Evolutionary conservation across 352 stramenopile genomes (phyloP).

Genomic region (Thalassiosira mediterranea): DNA sequence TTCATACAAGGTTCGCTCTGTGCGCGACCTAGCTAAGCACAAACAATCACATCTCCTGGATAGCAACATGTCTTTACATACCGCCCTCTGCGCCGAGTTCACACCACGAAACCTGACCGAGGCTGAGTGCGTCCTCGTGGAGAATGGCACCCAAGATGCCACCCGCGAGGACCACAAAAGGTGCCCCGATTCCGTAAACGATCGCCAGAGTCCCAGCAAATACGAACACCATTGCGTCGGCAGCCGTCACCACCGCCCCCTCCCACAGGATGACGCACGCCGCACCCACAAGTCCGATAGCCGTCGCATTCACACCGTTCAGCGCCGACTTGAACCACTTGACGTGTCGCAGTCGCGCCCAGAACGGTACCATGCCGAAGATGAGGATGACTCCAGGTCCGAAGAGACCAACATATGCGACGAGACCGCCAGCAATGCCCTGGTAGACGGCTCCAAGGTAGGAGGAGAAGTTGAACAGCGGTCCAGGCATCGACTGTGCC

Average conservation of each 20-base stretch:
- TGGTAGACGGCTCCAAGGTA: conserved; percentile 90
- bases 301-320: conserved; percentile 89
- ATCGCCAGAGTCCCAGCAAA: conserved; percentile 85
- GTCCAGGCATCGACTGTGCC: conserved; percentile 91
- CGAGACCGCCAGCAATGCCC: conserved; percentile 88
- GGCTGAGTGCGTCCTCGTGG: conserved; percentile 52
- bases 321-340: conserved; percentile 88
- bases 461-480: conserved; percentile 94
- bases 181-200: conserved; percentile 84
- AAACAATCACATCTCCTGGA: no score
- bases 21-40: no score
- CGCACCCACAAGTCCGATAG: conserved; percentile 89
- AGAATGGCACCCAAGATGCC: conserved; percentile 69
- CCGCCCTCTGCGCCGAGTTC: background rate
- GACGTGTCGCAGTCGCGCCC: conserved; percentile 89
- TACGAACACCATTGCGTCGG: conserved; percentile 87
- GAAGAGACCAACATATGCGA: conserved; percentile 90
- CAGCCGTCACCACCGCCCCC: conserved; percentile 86
- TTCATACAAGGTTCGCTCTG: no score
- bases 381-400: conserved; percentile 87
- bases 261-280: conserved; percentile 90
- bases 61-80: no score
- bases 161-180: conserved; percentile 64
- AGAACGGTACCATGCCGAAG: conserved; percentile 91
- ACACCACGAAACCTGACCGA: conserved; percentile 56